These are phyloP conservation scores for Elsinoe perseae DNA, from an alignment of 2,329 filamentous ascomycete genomes.

Conservation along the genomic window DNA sequence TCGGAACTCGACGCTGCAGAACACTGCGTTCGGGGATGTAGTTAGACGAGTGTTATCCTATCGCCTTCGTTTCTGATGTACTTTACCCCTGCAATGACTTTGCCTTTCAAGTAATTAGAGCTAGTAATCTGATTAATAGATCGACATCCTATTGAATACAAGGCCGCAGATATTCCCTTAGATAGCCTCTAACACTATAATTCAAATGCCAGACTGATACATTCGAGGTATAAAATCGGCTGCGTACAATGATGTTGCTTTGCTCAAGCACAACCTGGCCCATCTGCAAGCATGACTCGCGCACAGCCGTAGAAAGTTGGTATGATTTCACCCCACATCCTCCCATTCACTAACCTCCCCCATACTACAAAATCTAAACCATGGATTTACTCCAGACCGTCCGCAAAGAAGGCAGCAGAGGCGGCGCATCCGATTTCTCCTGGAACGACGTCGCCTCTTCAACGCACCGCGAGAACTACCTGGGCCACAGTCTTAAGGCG, in stretches of 20 bases:
- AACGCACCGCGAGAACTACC: constrained; percentile 78
- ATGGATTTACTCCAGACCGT: constrained; percentile 95
- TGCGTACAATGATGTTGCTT: not conserved
- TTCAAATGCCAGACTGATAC: no score
- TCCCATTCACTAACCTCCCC: not conserved
- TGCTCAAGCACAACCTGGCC: not conserved
- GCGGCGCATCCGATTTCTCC: constrained; percentile 84
- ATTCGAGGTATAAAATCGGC: no score
- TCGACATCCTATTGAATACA: no score
- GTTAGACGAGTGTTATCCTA: no score
- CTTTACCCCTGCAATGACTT: no score
- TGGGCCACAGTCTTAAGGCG: constrained; percentile 86
- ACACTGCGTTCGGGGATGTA: no score
- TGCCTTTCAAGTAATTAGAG: no score
- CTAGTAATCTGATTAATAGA: no score
- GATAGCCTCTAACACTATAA: no score
- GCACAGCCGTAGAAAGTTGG: not conserved
- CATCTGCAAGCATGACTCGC: not conserved
- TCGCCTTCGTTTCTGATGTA: no score
- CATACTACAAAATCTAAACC: not conserved
- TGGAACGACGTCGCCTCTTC: constrained; percentile 92
- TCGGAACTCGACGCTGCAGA: no score
- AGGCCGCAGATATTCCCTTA: no score
- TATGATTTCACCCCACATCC: not conserved
- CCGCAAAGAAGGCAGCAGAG: constrained; percentile 81